Evolutionary conservation across 169 alveolate species (phyloP).

Genomic region (Eimeria tenella): DNA sequence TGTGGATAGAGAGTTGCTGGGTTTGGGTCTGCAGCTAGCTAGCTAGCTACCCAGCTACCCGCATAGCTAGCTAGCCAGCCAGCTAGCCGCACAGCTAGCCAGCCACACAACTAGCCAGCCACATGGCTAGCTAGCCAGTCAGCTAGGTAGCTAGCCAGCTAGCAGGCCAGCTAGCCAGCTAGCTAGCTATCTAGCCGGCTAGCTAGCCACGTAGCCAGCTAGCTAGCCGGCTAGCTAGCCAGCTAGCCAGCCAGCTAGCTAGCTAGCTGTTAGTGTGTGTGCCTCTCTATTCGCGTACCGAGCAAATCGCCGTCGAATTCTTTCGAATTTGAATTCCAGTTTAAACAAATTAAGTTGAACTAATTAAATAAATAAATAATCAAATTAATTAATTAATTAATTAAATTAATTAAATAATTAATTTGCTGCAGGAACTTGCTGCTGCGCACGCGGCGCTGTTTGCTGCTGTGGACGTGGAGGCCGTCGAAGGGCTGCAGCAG

Average conservation of each 20-base stretch:
- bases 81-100: neutral
- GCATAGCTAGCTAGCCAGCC: neutral
- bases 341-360: no score
- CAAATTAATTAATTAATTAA: neutral
- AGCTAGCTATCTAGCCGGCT: neutral
- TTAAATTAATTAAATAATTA: neutral
- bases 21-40: no score
- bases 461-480: constrained; percentile 53
- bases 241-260: no score
- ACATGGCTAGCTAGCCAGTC: neutral
- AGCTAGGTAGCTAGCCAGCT: neutral
- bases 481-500: neutral
- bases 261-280: no score
- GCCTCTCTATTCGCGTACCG: no score
- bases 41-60: neutral
- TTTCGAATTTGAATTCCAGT: no score
- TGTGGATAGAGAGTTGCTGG: no score
- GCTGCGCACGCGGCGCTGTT: constrained; percentile 21
- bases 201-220: neutral
- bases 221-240: no score
- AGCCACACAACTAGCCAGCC: neutral
- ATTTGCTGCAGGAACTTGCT: constrained; percentile 5
- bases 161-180: no score
- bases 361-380: no score
- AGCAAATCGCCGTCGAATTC: no score